Evolutionary conservation across 192 early-diverging fungal species (phyloP).

Genomic region (Backusella luteola): DNA sequence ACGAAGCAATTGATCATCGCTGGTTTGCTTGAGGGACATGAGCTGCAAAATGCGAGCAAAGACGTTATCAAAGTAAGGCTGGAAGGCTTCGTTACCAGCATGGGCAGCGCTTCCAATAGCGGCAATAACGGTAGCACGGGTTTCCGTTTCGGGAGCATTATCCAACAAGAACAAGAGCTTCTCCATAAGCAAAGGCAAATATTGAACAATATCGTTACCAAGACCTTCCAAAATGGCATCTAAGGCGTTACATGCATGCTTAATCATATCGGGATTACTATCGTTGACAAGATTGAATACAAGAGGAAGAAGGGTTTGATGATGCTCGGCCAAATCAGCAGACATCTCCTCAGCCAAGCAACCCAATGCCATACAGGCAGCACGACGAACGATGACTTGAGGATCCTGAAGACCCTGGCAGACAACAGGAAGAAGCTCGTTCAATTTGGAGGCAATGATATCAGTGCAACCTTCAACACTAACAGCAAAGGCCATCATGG

Average conservation of each 20-base stretch:
- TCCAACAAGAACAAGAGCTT: slow-evolving; percentile 76
- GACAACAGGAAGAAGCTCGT: slow-evolving; percentile 73
- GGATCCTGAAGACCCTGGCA: slow-evolving; percentile 78
- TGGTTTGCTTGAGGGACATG: slow-evolving; percentile 64
- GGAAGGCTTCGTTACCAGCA: slow-evolving; percentile 67
- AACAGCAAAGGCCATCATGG: slow-evolving; percentile 82
- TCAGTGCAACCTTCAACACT: slow-evolving; percentile 86
- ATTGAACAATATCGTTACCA: slow-evolving; percentile 73
- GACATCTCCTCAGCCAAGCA: slow-evolving; percentile 77
- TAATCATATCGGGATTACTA: slow-evolving; percentile 63
- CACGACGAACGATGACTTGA: slow-evolving; percentile 72
- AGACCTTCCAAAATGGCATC: slow-evolving; percentile 86
- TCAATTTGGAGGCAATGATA: slow-evolving; percentile 69
- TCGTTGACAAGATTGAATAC: slow-evolving; percentile 85
- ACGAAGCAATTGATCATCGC: slow-evolving; percentile 79
- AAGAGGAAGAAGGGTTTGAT: slow-evolving; percentile 78
- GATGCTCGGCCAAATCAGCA: slow-evolving; percentile 74
- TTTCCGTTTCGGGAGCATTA: slow-evolving; percentile 54
- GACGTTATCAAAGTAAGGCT: slow-evolving; percentile 76
- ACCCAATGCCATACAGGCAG: slow-evolving; percentile 83
- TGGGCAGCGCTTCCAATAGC: slow-evolving; percentile 93
- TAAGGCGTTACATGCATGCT: slow-evolving; percentile 78
- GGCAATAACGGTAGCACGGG: slow-evolving; percentile 74
- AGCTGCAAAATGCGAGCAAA: slow-evolving; percentile 64
- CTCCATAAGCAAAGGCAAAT: slow-evolving; percentile 80